A percentile compares a stretch with the other conserved stretches of the same genome.
Evolutionary conservation across 2,329 filamentous ascomycete species (phyloP).

Genomic region (Nemania serpens): DNA sequence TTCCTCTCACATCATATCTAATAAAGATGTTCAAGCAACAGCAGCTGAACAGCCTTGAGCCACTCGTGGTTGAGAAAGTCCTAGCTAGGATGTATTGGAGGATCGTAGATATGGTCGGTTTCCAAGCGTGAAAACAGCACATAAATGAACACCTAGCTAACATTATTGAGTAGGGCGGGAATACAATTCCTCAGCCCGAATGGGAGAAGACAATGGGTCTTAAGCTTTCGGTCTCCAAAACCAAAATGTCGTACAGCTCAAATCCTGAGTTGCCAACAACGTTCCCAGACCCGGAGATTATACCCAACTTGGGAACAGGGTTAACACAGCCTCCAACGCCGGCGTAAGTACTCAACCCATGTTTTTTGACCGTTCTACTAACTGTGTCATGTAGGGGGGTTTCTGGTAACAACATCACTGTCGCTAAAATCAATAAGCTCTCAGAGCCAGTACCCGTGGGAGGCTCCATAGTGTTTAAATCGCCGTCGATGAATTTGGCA

Average conservation of each 20-base stretch:
- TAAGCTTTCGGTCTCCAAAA: slow-evolving; percentile 20
- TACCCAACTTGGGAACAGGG: slow-evolving; percentile 20
- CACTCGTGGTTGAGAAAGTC: slow-evolving; percentile 19
- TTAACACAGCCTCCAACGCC: background rate
- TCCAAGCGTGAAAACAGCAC: background rate
- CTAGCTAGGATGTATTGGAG: slow-evolving; percentile 27
- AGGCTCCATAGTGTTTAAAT: slow-evolving; percentile 25
- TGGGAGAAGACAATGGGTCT: slow-evolving; percentile 23
- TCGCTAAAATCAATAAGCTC: slow-evolving; percentile 24
- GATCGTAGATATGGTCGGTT: slow-evolving; percentile 21
- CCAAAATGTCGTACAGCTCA: slow-evolving; percentile 21
- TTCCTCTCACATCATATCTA: slow-evolving; percentile 26
- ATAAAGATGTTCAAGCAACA: slow-evolving; percentile 25
- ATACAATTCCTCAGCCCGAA: slow-evolving; percentile 10
- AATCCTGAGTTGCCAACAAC: slow-evolving; percentile 7
- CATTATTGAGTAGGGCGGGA: slow-evolving; percentile 13
- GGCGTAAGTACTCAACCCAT: slow-evolving; percentile 1
- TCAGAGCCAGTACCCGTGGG: slow-evolving; percentile 8
- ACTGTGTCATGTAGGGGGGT: slow-evolving; percentile 14
- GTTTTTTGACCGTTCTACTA: background rate
- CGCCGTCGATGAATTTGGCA: slow-evolving; percentile 19
- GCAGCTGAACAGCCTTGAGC: slow-evolving; percentile 19
- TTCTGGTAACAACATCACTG: slow-evolving; percentile 18
- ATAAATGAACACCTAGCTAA: slow-evolving; percentile 5
- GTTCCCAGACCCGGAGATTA: slow-evolving; percentile 16